phyloP scores from a whole-genome alignment of 352 stramenopile species.

The Halophytophthora batemanensis region DNA sequence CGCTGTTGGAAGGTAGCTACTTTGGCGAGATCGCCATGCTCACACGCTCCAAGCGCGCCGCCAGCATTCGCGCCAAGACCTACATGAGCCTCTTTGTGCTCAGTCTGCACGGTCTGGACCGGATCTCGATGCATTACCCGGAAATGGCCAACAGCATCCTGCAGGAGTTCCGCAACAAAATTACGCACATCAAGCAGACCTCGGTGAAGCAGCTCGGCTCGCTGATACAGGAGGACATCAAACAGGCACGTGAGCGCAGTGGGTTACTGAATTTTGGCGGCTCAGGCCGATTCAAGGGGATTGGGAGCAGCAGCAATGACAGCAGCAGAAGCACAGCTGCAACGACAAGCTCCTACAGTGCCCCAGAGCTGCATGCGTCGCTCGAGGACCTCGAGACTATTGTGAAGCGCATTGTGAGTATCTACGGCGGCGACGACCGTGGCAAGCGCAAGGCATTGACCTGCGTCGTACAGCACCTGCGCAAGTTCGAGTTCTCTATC shows the following conservation, averaged over 20 bases:
- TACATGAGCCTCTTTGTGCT: slow-evolving; percentile 79
- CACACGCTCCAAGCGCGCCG: slow-evolving; percentile 69
- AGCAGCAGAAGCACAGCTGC: not conserved
- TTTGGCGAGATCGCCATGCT: slow-evolving; percentile 85
- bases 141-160: slow-evolving; percentile 80
- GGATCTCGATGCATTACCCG: slow-evolving; percentile 72
- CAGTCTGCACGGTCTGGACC: slow-evolving; percentile 63
- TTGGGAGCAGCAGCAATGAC: not conserved
- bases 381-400: slow-evolving; percentile 58
- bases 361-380: slow-evolving; percentile 43
- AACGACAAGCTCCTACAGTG: slow-evolving; percentile 3
- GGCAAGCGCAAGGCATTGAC: slow-evolving; percentile 68
- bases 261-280: slow-evolving; percentile 19
- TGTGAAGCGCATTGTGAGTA: slow-evolving; percentile 48
- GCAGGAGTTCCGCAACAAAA: slow-evolving; percentile 76
- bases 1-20: slow-evolving; percentile 67
- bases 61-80: slow-evolving; percentile 77
- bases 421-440: slow-evolving; percentile 68
- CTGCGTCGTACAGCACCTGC: slow-evolving; percentile 74
- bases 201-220: slow-evolving; percentile 31
- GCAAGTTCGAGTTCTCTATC: slow-evolving; percentile 82
- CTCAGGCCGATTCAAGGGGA: not conserved
- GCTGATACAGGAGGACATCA: slow-evolving; percentile 31
- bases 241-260: slow-evolving; percentile 30
- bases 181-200: slow-evolving; percentile 74